Percentiles rank a stretch among this genome's conserved stretches.
Evolutionary conservation across 129 eudicot species (phyloP).

Genomic region (Erigeron canadensis): DNA sequence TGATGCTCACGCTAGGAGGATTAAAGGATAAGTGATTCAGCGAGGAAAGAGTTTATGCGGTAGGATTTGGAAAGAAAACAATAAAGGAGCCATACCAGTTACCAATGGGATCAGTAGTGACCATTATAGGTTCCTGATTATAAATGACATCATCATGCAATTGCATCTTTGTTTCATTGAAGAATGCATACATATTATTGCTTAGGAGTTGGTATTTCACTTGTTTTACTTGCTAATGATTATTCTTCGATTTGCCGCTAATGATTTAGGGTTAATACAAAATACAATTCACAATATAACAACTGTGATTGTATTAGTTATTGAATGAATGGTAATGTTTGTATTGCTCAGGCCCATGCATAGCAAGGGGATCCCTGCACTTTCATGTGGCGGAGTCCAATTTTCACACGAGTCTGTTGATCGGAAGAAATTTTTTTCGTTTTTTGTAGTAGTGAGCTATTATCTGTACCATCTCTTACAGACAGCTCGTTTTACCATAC

Average conservation of each 20-base stretch:
- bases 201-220: not conserved
- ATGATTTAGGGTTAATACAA: slow-evolving; percentile 21
- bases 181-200: not conserved
- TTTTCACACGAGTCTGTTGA: slow-evolving; percentile 35
- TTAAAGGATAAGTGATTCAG: not conserved
- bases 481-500: slow-evolving; percentile 15
- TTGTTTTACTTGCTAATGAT: slow-evolving; percentile 8
- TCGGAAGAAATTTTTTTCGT: slow-evolving; percentile 23
- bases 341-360: slow-evolving; percentile 53
- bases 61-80: slow-evolving; percentile 4
- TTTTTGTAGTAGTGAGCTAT: slow-evolving; percentile 9
- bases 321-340: slow-evolving; percentile 40
- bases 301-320: slow-evolving; percentile 27
- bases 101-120: slow-evolving; percentile 3
- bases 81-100: slow-evolving; percentile 10
- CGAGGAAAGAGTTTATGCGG: not conserved
- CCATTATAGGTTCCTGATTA: not conserved
- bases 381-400: slow-evolving; percentile 45
- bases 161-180: not conserved
- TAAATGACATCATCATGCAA: slow-evolving; percentile 7
- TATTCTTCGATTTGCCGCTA: not conserved
- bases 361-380: slow-evolving; percentile 50
- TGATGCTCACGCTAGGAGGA: not conserved
- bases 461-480: slow-evolving; percentile 6
- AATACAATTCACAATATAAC: slow-evolving; percentile 25